Conservation (phyloP, 306 rosid species). For the Senna siamea region DNA sequence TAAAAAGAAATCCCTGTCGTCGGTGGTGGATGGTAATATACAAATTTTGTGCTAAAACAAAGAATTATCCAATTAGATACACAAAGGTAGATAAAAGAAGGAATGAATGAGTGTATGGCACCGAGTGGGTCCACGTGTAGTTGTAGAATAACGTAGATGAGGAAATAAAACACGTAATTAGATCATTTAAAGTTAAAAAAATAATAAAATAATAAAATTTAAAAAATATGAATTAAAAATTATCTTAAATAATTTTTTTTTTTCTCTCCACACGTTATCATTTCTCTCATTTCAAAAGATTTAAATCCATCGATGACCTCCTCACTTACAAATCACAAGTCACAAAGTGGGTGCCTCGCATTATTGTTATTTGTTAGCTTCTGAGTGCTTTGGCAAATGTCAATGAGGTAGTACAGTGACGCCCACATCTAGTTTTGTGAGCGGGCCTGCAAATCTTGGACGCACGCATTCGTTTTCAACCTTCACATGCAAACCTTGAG, state of each 20-base stretch:
- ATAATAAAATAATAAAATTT: too few species aligned
- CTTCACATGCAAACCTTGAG: conserved; percentile 32
- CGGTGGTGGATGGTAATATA: conserved; percentile 7
- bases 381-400: neutral
- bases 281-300: too few species aligned
- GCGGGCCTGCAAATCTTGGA: conserved; percentile 14
- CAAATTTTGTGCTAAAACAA: neutral
- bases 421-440: conserved; percentile 10
- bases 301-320: too few species aligned
- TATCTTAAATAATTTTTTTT: too few species aligned
- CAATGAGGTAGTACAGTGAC: neutral
- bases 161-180: conserved; percentile 3
- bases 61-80: neutral
- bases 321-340: too few species aligned
- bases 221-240: too few species aligned
- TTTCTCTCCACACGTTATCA: too few species aligned
- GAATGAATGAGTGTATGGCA: neutral
- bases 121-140: neutral
- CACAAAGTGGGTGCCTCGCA: neutral
- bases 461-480: conserved; percentile 31
- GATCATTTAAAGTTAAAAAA: too few species aligned
- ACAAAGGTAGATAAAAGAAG: neutral
- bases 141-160: neutral
- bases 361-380: conserved; percentile 7
- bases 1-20: neutral